Percentiles rank a stretch among this genome's conserved stretches.
phyloP scores from a whole-genome alignment of 2,329 filamentous ascomycete species.

The Xylaria sp. region DNA sequence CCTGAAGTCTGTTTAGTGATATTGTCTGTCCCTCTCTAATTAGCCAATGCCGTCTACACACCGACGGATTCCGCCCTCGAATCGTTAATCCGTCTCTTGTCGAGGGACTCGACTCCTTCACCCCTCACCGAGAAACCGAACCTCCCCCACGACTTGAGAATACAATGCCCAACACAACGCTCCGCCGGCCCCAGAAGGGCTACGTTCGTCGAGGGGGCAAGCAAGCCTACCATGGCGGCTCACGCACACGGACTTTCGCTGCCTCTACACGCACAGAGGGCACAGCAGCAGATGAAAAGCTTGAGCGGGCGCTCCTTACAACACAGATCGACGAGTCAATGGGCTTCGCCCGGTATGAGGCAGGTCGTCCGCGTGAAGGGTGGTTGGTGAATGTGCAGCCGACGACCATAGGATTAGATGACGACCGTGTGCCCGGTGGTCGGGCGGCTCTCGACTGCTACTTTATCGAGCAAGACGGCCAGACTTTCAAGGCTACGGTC shows the following conservation, averaged over 20 bases:
- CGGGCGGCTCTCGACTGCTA: conserved; percentile 94
- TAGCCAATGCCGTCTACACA: conserved; percentile 22
- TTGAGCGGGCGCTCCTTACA: conserved; percentile 82
- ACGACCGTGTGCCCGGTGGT: conserved; percentile 81
- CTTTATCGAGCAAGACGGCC: conserved; percentile 88
- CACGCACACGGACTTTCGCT: conserved; percentile 77
- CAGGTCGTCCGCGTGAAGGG: conserved; percentile 77
- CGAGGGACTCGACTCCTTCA: conserved; percentile 5
- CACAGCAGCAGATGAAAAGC: conserved; percentile 90
- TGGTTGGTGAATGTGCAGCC: conserved; percentile 97
- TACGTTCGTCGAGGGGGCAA: conserved; percentile 72
- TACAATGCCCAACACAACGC: conserved; percentile 63
- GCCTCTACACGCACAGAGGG: conserved; percentile 78
- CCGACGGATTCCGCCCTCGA: conserved; percentile 11
- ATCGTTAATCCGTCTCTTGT: conserved; percentile 8
- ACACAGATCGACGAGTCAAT: conserved; percentile 92
- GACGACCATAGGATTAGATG: conserved; percentile 74
- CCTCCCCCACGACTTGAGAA: not conserved
- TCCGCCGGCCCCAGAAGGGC: conserved; percentile 67
- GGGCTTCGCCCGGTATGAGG: conserved; percentile 91
- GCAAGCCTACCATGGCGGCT: conserved; percentile 69
- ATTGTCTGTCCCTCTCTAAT: not conserved
- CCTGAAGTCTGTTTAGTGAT: not conserved
- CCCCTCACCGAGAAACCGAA: conserved; percentile 12
- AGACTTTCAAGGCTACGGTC: conserved; percentile 93